Conservation (phyloP, 768 basidiomycete species). For the Goffeauzyma gilvescens region DNA sequence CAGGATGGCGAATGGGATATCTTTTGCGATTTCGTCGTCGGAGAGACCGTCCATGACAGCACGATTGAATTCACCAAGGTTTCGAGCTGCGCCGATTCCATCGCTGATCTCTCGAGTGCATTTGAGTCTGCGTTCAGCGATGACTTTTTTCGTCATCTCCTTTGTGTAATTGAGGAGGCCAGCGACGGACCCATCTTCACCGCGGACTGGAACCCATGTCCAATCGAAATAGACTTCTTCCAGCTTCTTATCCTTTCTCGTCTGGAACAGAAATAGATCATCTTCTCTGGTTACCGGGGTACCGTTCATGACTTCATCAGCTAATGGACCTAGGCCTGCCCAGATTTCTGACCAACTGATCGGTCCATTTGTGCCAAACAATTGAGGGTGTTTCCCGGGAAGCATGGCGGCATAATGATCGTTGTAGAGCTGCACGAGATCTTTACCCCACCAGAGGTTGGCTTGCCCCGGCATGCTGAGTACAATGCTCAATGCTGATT, state of each 20-base stretch:
- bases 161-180: conserved; percentile 28
- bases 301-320: conserved; percentile 21
- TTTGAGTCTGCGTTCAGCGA: conserved; percentile 22
- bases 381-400: conserved; percentile 23
- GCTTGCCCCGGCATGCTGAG: conserved; percentile 13
- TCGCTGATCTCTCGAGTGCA: conserved; percentile 26
- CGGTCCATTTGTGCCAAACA: conserved; percentile 27
- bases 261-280: conserved; percentile 12
- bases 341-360: conserved; percentile 27
- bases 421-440: conserved; percentile 27
- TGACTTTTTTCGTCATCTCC: conserved; percentile 23
- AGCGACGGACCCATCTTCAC: conserved; percentile 20
- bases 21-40: conserved; percentile 14
- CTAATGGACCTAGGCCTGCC: conserved; percentile 21
- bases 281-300: conserved; percentile 25
- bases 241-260: not conserved
- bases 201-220: conserved; percentile 22
- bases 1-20: conserved; percentile 24
- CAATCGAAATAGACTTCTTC: conserved; percentile 15
- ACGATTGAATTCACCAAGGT: conserved; percentile 21
- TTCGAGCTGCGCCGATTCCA: conserved; percentile 15
- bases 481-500: conserved; percentile 12
- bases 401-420: conserved; percentile 22
- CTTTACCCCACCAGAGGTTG: conserved; percentile 28
- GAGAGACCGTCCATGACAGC: conserved; percentile 22